These are phyloP conservation scores for Debaryomycetaceae sp. DNA, from an alignment of 1,139 yeast species.

Conservation along the genomic window DNA sequence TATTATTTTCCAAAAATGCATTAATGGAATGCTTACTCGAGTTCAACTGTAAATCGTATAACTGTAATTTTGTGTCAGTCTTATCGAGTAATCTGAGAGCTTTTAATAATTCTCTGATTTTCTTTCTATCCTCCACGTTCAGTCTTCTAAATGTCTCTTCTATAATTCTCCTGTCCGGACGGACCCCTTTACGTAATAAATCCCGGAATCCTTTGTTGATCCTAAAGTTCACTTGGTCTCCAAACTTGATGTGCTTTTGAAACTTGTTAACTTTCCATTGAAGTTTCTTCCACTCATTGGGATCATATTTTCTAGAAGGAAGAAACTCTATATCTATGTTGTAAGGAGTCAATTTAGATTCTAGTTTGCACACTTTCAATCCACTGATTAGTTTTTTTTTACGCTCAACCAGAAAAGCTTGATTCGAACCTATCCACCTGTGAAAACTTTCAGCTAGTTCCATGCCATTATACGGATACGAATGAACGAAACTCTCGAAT, in stretches of 20 bases:
- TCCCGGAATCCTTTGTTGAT: conserved; percentile 34
- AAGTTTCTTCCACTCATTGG: conserved; percentile 20
- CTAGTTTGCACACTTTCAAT: conserved; percentile 20
- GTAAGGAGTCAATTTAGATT: conserved; percentile 32
- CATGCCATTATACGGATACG: conserved; percentile 33
- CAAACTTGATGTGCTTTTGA: conserved; percentile 12
- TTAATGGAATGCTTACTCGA: conserved; percentile 6
- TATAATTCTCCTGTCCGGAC: conserved; percentile 31
- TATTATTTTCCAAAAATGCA: background rate
- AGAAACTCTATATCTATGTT: conserved; percentile 16
- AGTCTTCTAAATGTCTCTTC: conserved; percentile 31
- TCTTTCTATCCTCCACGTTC: conserved; percentile 17
- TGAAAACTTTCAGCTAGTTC: conserved; percentile 21
- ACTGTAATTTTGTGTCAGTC: conserved; percentile 14
- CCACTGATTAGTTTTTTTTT: conserved; percentile 7
- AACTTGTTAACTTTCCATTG: conserved; percentile 13
- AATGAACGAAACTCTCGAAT: conserved; percentile 28
- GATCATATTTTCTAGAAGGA: conserved; percentile 13
- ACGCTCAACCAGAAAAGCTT: conserved; percentile 6
- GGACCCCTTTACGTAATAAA: conserved; percentile 30
- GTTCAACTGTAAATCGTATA: conserved; percentile 14
- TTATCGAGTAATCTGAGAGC: conserved; percentile 13
- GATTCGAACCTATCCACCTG: conserved; percentile 19
- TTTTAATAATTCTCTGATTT: conserved; percentile 19
- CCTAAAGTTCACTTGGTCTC: conserved; percentile 31